Evolutionary conservation across 768 basidiomycete species (phyloP).

Genomic region (Sutorius australiensis): DNA sequence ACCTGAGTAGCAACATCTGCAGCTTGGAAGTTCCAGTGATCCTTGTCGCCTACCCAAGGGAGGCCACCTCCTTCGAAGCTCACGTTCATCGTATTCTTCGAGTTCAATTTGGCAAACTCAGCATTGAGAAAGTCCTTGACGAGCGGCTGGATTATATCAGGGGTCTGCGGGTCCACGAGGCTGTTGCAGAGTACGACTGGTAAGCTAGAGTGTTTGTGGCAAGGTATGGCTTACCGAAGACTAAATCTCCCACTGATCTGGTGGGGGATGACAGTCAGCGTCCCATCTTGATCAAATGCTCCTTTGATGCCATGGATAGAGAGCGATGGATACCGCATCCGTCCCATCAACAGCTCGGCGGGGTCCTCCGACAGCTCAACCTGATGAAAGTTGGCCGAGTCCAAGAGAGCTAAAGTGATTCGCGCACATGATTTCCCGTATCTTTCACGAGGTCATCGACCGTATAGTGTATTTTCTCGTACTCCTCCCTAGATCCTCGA

Average conservation of each 20-base stretch:
- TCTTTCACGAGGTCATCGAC: slow-evolving; percentile 1
- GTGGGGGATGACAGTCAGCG: neutral
- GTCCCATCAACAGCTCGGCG: slow-evolving; percentile 3
- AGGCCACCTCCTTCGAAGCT: neutral
- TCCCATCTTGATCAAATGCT: neutral
- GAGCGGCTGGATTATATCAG: neutral
- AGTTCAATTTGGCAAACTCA: neutral
- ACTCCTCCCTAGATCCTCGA: neutral
- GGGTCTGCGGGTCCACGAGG: neutral
- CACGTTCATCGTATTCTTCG: neutral
- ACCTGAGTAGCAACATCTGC: slow-evolving; percentile 21
- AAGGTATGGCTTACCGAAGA: neutral
- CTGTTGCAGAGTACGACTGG: neutral
- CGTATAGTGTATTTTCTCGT: neutral
- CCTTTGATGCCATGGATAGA: slow-evolving; percentile 4
- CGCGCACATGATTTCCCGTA: neutral
- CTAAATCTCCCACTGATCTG: neutral
- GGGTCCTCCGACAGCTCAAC: slow-evolving; percentile 3
- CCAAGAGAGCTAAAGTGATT: neutral
- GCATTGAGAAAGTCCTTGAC: neutral
- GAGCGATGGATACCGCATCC: slow-evolving; percentile 3
- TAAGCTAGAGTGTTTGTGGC: neutral
- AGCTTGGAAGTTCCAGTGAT: neutral
- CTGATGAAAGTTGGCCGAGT: neutral
- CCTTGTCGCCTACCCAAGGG: neutral